A percentile compares a stretch with the other conserved stretches of the same genome.
These are phyloP conservation scores for Calonectria pauciramosa DNA, from an alignment of 2,329 filamentous ascomycete species.

Conservation along the genomic window DNA sequence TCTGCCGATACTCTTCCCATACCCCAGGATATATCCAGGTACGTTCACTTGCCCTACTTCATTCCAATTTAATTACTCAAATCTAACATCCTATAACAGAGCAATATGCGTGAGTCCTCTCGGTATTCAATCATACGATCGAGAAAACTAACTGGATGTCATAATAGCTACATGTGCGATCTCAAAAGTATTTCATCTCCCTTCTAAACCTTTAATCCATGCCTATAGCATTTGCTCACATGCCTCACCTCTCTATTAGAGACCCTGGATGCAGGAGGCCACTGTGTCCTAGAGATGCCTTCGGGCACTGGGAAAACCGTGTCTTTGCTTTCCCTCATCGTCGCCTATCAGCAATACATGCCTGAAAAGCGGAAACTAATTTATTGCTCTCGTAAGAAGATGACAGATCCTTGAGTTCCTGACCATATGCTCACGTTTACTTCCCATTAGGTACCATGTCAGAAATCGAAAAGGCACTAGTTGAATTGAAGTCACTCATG, in stretches of 20 bases:
- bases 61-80: slow-evolving; percentile 6
- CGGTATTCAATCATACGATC: not conserved
- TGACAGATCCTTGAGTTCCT: not conserved
- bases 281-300: slow-evolving; percentile 98
- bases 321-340: slow-evolving; percentile 92
- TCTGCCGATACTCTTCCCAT: slow-evolving; percentile 70
- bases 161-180: slow-evolving; percentile 68
- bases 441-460: slow-evolving; percentile 84
- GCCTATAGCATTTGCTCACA: slow-evolving; percentile 7
- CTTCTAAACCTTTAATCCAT: not conserved
- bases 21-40: slow-evolving; percentile 72
- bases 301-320: slow-evolving; percentile 99
- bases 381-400: slow-evolving; percentile 85
- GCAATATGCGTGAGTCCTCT: slow-evolving; percentile 65
- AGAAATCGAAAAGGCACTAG: slow-evolving; percentile 97
- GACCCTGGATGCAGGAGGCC: slow-evolving; percentile 93
- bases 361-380: slow-evolving; percentile 96
- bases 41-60: slow-evolving; percentile 32
- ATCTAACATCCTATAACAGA: slow-evolving; percentile 51
- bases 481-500: slow-evolving; percentile 93
- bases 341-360: slow-evolving; percentile 95
- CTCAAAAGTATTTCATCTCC: slow-evolving; percentile 60
- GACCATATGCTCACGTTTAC: slow-evolving; percentile 18
- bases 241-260: slow-evolving; percentile 49
- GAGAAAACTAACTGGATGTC: slow-evolving; percentile 7